These are phyloP conservation scores for Begonia fuchsioides DNA, from an alignment of 306 rosid species.

Conservation along the genomic window DNA sequence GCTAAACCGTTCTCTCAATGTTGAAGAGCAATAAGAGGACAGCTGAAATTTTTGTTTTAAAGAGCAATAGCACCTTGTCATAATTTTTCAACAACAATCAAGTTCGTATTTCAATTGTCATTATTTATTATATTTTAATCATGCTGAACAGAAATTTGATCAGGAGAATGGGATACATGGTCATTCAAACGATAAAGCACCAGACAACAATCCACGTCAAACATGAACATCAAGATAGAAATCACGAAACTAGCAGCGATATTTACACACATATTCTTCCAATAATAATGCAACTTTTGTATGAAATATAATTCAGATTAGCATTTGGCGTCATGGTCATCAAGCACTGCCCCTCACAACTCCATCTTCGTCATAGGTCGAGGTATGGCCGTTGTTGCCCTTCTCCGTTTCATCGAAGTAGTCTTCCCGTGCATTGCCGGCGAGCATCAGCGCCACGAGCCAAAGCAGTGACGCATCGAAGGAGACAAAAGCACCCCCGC, in stretches of 20 bases:
- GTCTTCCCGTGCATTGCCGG: slow-evolving; percentile 65
- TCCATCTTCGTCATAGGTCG: slow-evolving; percentile 14
- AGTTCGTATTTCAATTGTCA: no score
- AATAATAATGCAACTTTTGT: not conserved
- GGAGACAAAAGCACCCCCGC: slow-evolving; percentile 83
- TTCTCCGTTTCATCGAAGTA: slow-evolving; percentile 38
- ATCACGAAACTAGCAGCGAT: no score
- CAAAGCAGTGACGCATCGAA: slow-evolving; percentile 75
- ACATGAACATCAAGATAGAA: slow-evolving; percentile 1
- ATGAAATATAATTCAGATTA: not conserved
- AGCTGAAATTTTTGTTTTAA: no score
- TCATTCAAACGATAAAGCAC: no score
- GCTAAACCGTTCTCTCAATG: no score
- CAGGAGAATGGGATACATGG: no score
- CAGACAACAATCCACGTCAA: no score
- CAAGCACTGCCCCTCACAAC: slow-evolving; percentile 9
- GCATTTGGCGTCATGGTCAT: not conserved
- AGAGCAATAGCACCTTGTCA: no score
- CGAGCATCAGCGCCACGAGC: slow-evolving; percentile 82
- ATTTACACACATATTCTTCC: slow-evolving; percentile 11
- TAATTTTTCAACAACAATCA: no score
- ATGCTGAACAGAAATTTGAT: no score
- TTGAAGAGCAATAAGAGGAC: no score
- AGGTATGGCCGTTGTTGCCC: slow-evolving; percentile 13
- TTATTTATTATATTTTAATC: no score